A percentile compares a stretch with the other conserved stretches of the same genome.
phyloP scores from a whole-genome alignment of 805 yeast genomes.

The Saccharomycopsis malanga region DNA sequence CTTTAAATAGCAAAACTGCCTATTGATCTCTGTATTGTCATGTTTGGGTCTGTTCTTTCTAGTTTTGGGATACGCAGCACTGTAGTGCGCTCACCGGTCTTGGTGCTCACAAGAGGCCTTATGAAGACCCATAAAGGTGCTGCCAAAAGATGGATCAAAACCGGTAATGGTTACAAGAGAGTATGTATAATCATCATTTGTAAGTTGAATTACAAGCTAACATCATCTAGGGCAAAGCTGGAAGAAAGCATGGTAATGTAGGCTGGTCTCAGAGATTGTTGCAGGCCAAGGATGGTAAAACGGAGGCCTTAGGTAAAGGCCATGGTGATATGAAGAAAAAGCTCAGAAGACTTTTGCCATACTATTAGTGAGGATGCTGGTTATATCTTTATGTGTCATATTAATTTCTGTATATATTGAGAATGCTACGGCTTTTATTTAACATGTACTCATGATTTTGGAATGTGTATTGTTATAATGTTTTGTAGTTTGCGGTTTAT shows the following conservation, averaged over 20 bases:
- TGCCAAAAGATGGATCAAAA: conserved; percentile 78
- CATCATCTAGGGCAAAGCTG: conserved; percentile 51
- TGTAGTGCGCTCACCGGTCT: background rate
- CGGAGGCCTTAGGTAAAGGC: conserved; percentile 41
- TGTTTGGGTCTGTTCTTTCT: background rate
- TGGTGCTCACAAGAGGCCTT: conserved; percentile 10
- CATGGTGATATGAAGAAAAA: conserved; percentile 52
- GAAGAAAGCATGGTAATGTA: conserved; percentile 89
- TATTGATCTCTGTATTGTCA: too few species aligned
- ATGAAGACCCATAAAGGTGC: conserved; percentile 84
- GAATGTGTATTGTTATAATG: too few species aligned
- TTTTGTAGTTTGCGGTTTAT: too few species aligned
- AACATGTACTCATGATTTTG: too few species aligned
- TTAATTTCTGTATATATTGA: too few species aligned
- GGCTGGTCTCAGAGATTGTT: conserved; percentile 69
- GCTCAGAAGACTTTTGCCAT: conserved; percentile 49
- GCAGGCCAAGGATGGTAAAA: conserved; percentile 53
- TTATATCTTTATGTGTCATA: too few species aligned
- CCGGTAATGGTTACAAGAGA: conserved; percentile 59
- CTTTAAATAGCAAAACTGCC: too few species aligned
- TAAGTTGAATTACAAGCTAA: too few species aligned
- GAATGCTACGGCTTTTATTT: too few species aligned
- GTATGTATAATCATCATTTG: too few species aligned
- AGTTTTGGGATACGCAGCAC: background rate
- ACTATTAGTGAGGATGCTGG: too few species aligned